Evolutionary conservation across 495 filamentous ascomycete genomes (phyloP), one percentile per base, ranked within the genome.

Genomic region (Clohesyomyces aquaticus): DNA sequence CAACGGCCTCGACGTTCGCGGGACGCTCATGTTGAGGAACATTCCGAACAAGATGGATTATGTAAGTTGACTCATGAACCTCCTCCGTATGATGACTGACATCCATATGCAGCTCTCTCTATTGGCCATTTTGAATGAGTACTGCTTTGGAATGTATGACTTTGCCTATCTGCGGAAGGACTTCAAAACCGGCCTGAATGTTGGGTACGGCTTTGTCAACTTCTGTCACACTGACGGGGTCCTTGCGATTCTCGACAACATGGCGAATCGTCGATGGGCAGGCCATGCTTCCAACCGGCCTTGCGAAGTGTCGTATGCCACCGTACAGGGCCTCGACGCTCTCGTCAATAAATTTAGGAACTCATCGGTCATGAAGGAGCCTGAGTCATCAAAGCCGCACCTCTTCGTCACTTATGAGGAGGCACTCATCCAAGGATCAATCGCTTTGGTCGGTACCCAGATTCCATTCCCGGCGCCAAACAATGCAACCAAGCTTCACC

Each of bases 131-230:
- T 76, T 97, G 19, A 89, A 98, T 73, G 81, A 88, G 67, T 87
- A 85, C 12, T 90, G 86, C 75, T 82, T 80, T 72, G 90, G 90
- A 38, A 86, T 86, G 65, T 98, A 93, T 71, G 91, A 98, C 70
- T 98, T 97, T 76, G 85, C 95, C 78, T 98, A 98, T 75, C 76
- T 98, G 61, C 90, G 94, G 26, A 98, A 97, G 73, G 87, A 75
- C 67, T 79, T 72, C 77, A 55, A 48, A 43, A 65, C 67, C 54
- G 19, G 29, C 21, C 63, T 16, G 64, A 97, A 92, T 75, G 94
- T 98, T 59, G 94, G 94, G 59, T 98, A 98, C 79, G 94, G 92
- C 0, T 98, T 98, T 77, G 90, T 98, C 75, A 97, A 98, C 73
- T 96, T 98, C 70, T 84, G 84, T 47, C 85, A 91, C 73, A 88